Evolutionary conservation across 2,329 filamentous ascomycete genomes (phyloP).

Genomic region (Cercospora citrullina): DNA sequence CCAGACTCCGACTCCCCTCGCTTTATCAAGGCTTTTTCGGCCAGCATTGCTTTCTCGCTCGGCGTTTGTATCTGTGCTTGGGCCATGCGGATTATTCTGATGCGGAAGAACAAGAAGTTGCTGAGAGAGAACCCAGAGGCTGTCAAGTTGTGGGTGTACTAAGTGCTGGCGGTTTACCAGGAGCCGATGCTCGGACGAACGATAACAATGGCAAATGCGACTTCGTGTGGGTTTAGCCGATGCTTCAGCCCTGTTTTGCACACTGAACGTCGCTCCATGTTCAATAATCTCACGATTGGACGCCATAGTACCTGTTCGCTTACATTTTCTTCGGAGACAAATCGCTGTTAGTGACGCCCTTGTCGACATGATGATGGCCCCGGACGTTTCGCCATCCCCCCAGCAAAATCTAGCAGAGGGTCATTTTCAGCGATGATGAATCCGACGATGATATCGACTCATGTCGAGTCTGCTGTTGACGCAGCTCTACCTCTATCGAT

Average conservation of each 20-base stretch:
- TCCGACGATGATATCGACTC: background rate
- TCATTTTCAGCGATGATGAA: background rate
- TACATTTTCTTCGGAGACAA: background rate
- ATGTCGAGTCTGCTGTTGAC: background rate
- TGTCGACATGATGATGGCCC: background rate
- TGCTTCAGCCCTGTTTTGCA: background rate
- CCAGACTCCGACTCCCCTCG: slow-evolving; percentile 32
- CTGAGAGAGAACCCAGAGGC: slow-evolving; percentile 21
- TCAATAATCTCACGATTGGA: background rate
- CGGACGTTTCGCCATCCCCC: no score
- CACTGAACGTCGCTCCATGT: background rate
- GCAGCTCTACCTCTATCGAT: background rate
- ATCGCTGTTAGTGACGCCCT: background rate
- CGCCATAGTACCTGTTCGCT: background rate
- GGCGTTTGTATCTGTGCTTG: slow-evolving; percentile 33
- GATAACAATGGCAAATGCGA: background rate
- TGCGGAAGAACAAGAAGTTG: slow-evolving; percentile 31
- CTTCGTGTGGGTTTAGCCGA: background rate
- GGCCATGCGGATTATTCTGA: slow-evolving; percentile 29
- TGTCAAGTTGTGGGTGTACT: slow-evolving; percentile 16
- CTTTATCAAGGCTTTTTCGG: slow-evolving; percentile 36
- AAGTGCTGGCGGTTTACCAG: background rate
- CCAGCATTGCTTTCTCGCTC: slow-evolving; percentile 36
- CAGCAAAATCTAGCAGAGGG: background rate
- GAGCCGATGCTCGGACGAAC: background rate